Evolutionary conservation across 108 stramenopile species (phyloP).

Genomic region (Pseudonitzschia multiseries): DNA sequence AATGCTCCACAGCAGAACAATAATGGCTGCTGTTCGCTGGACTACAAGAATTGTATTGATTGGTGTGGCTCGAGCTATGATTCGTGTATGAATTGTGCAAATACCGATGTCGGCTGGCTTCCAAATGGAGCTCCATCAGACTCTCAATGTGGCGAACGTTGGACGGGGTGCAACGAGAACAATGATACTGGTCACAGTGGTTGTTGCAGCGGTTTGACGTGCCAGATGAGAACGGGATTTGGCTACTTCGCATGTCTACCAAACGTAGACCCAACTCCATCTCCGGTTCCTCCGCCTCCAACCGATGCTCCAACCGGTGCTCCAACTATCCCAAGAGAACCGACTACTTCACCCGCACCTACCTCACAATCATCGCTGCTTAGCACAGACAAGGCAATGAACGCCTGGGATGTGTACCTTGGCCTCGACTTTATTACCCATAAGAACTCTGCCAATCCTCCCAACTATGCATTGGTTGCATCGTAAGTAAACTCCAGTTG

Average conservation of each 20-base stretch:
- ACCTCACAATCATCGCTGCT: not conserved
- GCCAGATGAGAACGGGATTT: not conserved
- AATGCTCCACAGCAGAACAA: not conserved
- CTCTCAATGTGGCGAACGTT: slow-evolving; percentile 3
- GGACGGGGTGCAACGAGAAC: not conserved
- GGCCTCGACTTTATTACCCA: slow-evolving; percentile 21
- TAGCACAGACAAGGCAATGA: slow-evolving; percentile 22
- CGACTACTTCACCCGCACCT: not conserved
- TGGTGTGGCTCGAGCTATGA: not conserved
- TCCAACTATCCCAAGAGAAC: not conserved
- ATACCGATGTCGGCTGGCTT: slow-evolving; percentile 8
- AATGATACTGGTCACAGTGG: not conserved
- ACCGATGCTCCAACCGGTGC: slow-evolving; percentile 4
- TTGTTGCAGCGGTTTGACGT: slow-evolving; percentile 15
- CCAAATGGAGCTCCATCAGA: slow-evolving; percentile 1
- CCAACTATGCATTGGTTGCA: slow-evolving; percentile 17
- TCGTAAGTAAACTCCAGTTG: slow-evolving; percentile 6
- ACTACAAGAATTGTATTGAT: slow-evolving; percentile 9
- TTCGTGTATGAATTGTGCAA: not conserved
- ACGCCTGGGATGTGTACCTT: slow-evolving; percentile 25
- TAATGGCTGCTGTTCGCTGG: slow-evolving; percentile 3
- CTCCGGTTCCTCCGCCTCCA: not conserved
- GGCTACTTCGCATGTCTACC: not conserved
- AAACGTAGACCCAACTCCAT: not conserved
- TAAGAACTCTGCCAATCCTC: slow-evolving; percentile 19